These are phyloP conservation scores for Jatropha podagrica DNA, from an alignment of 441 rosid species.

Conservation along the genomic window DNA sequence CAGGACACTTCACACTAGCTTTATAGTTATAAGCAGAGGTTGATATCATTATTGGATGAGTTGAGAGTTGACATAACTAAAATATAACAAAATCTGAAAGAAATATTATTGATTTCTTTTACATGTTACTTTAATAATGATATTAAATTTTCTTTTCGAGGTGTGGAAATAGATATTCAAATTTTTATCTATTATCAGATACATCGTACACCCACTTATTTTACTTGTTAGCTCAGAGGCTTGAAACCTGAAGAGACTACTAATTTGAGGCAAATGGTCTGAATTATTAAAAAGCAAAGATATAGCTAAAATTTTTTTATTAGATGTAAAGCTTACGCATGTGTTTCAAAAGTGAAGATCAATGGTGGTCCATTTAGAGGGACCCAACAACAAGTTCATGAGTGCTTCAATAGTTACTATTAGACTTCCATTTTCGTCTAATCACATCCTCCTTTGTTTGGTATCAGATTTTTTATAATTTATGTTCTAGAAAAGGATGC, in stretches of 20 bases:
- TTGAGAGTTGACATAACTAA: no score
- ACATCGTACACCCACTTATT: no score
- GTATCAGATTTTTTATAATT: conserved; percentile 23
- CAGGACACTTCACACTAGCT: background rate
- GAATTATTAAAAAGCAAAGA: conserved; percentile 25
- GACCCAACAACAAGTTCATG: conserved; percentile 14
- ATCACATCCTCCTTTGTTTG: background rate
- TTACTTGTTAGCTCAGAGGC: no score
- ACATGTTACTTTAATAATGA: no score
- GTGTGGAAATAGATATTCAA: no score
- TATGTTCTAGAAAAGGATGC: conserved; percentile 22
- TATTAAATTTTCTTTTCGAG: no score
- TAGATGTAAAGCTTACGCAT: conserved; percentile 29
- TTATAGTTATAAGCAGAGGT: background rate
- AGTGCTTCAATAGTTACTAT: conserved; percentile 3
- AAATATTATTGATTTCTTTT: no score
- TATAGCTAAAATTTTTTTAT: background rate
- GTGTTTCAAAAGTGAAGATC: conserved; percentile 26
- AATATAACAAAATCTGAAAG: no score
- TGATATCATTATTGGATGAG: no score
- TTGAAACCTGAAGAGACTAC: background rate
- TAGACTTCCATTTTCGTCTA: no score
- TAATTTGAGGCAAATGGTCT: conserved; percentile 19
- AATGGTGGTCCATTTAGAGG: background rate
- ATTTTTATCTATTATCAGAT: no score